Evolutionary conservation across 2,329 filamentous ascomycete genomes (phyloP).

Genomic region (Coniochaeta prunicola): DNA sequence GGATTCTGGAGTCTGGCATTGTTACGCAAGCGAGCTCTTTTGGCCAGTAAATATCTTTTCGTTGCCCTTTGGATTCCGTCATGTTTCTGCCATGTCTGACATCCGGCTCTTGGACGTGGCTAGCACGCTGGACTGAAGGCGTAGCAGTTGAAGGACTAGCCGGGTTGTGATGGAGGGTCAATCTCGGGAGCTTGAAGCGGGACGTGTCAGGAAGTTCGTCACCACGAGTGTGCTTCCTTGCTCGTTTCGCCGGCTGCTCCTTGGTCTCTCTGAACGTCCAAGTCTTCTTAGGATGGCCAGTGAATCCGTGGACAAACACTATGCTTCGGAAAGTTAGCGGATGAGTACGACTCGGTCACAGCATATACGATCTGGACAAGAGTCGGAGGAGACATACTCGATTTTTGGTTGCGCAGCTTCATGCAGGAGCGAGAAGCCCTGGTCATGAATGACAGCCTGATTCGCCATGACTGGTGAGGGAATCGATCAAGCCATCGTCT

Average conservation of each 20-base stretch:
- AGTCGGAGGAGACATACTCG: constrained; percentile 5
- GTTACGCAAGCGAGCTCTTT: neutral
- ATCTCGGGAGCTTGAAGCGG: neutral
- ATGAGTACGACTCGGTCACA: neutral
- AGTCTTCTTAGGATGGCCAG: constrained; percentile 14
- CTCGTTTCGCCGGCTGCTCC: neutral
- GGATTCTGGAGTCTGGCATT: neutral
- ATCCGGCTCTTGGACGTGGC: neutral
- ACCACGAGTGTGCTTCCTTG: neutral
- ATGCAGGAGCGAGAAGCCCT: constrained; percentile 7
- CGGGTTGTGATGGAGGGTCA: neutral
- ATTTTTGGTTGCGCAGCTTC: constrained; percentile 1
- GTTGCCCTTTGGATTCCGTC: neutral
- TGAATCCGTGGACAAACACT: constrained; percentile 17
- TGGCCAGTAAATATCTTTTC: neutral
- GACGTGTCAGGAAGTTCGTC: neutral
- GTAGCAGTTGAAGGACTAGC: neutral
- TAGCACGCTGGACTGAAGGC: neutral
- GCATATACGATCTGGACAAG: neutral
- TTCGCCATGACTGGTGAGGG: neutral
- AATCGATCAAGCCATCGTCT: neutral
- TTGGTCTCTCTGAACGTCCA: constrained; percentile 5
- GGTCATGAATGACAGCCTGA: constrained; percentile 3
- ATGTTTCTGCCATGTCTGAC: neutral
- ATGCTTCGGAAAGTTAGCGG: constrained; percentile 5